Conservation (phyloP, 2,329 filamentous ascomycete species). For the Sclerotinia spermophila region DNA sequence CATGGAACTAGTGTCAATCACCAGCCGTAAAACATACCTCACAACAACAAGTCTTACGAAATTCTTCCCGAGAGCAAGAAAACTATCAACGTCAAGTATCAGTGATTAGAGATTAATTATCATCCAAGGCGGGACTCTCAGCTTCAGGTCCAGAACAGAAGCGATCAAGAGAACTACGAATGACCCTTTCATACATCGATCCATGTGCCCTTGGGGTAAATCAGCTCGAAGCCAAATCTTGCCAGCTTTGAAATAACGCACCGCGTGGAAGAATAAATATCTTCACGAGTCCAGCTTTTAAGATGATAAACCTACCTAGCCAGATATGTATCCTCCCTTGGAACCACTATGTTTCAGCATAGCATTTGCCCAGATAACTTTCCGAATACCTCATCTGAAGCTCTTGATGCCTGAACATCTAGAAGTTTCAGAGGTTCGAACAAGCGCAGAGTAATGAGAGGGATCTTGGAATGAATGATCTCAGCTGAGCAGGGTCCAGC, state of each 20-base stretch:
- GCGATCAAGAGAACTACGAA: not conserved
- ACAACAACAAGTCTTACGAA: not conserved
- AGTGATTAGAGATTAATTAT: not conserved
- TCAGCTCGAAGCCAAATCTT: not conserved
- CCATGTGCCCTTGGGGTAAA: too few relatives aligned
- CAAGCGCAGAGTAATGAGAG: not conserved
- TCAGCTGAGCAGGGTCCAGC: not conserved
- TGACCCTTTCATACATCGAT: not conserved
- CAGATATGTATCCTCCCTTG: not conserved
- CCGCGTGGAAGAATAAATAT: not conserved
- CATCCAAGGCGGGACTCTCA: not conserved
- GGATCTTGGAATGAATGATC: not conserved
- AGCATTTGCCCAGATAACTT: not conserved
- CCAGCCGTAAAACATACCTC: not conserved
- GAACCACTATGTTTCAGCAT: not conserved
- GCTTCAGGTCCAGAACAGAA: not conserved
- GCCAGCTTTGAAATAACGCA: not conserved
- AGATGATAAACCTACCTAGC: not conserved
- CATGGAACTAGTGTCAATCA: too few relatives aligned
- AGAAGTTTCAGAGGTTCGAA: not conserved
- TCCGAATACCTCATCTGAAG: not conserved
- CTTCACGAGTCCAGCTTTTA: not conserved
- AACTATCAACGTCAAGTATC: not conserved
- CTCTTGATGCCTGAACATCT: not conserved
- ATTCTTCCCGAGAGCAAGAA: not conserved